Evolutionary conservation across 371 early-diverging fungal genomes (phyloP), one percentile per base, ranked within the genome.

Genomic region (Mortierella sp.): DNA sequence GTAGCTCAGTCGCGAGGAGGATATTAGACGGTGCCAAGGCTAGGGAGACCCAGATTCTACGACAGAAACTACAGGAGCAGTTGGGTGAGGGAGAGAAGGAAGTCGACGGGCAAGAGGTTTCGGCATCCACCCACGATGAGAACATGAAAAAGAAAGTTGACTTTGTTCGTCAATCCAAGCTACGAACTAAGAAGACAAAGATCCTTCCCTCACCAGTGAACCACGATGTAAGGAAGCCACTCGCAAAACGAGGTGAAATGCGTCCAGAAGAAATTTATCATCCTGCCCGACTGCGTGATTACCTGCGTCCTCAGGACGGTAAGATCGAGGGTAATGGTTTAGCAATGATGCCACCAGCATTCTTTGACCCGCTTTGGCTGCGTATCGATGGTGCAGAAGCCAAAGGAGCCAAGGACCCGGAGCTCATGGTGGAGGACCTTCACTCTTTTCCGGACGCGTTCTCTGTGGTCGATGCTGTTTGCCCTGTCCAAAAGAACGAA

Each of bases 291-390:
- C 57, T 76, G 1, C 76, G 70, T 8, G 24, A 50, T 23, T 76
- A 76, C 31, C 70, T 76, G 17, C 51, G 60, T 11, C 70, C 76
- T 2, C 27, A 62, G 6, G 56, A 56, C 30, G 34, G 34, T 3
- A 50, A 56, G 19, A 34, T 70, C 42, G 56, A 50, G 17, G 60
- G 60, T 43, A 76, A 76, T 15, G 70, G 76, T 17, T 44, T 80
- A 24, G 37, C 48, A 26, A 71, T 71, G 80, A 59, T 80, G 63
- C 69, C 80, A 1, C 52, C 68, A 0, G 50, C 78, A 0, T 42
- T 76, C 44, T 80, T 80, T 55, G 80, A 80, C 43, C 80, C 78
- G 0, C 64, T 71, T 30, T 78, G 80, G 78, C 60, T 80, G 23
- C 63, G 72, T 11, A 39, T 50, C 12, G 76, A 79, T 42, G 5